phyloP scores from a whole-genome alignment of 306 rosid genomes.

The Lablab purpureus region DNA sequence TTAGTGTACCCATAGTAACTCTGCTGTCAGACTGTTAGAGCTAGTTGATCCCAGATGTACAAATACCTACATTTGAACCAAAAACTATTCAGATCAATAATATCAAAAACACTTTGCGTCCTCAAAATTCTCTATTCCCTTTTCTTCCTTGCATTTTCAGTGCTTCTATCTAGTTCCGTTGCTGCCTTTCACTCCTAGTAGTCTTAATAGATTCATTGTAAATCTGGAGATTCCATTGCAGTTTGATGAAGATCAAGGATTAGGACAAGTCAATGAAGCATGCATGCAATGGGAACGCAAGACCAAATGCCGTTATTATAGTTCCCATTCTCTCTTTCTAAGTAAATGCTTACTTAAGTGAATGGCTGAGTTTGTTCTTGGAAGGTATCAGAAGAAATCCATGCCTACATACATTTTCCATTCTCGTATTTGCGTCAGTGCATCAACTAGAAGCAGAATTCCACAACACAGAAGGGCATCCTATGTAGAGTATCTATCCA shows the following conservation, averaged over 20 bases:
- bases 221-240: background rate
- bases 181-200: background rate
- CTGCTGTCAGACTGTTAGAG: background rate
- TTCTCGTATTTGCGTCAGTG: background rate
- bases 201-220: background rate
- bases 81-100: background rate
- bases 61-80: background rate
- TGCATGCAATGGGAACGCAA: background rate
- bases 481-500: background rate
- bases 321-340: background rate
- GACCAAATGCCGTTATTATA: background rate
- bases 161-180: background rate
- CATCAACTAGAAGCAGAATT: background rate
- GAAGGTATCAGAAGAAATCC: background rate
- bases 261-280: background rate
- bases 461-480: background rate
- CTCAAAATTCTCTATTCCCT: background rate
- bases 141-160: background rate
- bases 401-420: background rate
- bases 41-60: background rate
- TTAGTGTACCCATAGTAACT: background rate
- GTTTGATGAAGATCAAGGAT: background rate
- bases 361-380: background rate
- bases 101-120: background rate
- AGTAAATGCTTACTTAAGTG: background rate